These are phyloP conservation scores for Rutstroemia sydowiana DNA, from an alignment of 2,329 filamentous ascomycete genomes.

Conservation along the genomic window DNA sequence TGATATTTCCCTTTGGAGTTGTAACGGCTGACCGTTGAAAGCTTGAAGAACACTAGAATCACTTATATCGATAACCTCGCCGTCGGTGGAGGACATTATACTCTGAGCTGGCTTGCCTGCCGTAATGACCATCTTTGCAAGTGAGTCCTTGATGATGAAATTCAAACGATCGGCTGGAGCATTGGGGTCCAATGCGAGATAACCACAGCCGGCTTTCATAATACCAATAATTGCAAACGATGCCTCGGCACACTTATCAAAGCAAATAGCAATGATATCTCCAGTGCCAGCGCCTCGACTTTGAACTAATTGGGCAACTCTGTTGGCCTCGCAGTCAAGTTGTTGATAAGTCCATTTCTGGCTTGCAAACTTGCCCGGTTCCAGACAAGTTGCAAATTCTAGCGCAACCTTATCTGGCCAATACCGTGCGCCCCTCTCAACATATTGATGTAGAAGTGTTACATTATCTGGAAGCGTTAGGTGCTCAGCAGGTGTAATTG, in stretches of 20 bases:
- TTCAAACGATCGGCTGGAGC: constrained; percentile 30
- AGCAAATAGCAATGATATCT: constrained; percentile 34
- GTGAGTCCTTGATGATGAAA: constrained; percentile 50
- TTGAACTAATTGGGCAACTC: constrained; percentile 59
- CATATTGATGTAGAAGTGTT: constrained; percentile 66
- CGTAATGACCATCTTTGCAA: constrained; percentile 55
- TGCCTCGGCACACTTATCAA: constrained; percentile 33
- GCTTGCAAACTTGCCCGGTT: constrained; percentile 38
- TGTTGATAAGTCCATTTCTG: constrained; percentile 67
- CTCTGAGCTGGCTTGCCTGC: constrained; percentile 38
- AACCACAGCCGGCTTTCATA: constrained; percentile 32
- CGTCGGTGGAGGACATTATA: constrained; percentile 27
- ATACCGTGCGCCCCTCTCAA: constrained; percentile 53
- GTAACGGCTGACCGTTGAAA: constrained; percentile 21
- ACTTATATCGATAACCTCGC: constrained; percentile 21
- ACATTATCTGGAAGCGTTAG: constrained; percentile 48
- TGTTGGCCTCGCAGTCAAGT: constrained; percentile 64
- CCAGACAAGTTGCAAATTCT: constrained; percentile 61
- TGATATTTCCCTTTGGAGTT: constrained; percentile 16
- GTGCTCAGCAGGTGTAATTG: constrained; percentile 56
- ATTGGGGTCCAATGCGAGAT: constrained; percentile 34
- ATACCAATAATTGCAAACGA: constrained; percentile 32
- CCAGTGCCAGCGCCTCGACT: constrained; percentile 44
- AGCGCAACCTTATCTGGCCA: constrained; percentile 59
- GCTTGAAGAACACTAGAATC: constrained; percentile 17